Conservation (phyloP, 305 asterid species). For the Euphrasia arctica region DNA sequence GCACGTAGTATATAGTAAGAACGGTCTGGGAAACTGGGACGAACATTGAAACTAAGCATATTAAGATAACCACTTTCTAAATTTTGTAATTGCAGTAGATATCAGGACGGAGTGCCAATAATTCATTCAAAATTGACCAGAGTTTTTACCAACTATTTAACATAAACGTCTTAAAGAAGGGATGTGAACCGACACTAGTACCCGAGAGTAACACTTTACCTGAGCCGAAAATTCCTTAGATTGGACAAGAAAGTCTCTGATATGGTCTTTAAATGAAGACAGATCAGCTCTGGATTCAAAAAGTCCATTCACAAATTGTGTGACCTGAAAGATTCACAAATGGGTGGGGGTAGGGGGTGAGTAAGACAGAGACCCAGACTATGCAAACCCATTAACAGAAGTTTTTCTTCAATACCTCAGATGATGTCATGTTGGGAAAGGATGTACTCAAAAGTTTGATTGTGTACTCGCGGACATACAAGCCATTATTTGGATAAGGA, state of each 20-base stretch:
- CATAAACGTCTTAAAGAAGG: no score
- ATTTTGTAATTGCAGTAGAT: no score
- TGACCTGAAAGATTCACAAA: slow-evolving; percentile 47
- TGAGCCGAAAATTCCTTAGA: slow-evolving; percentile 97
- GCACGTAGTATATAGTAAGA: not conserved
- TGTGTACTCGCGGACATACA: slow-evolving; percentile 80
- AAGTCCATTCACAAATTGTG: slow-evolving; percentile 87
- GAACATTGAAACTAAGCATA: not conserved
- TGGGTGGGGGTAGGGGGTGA: not conserved
- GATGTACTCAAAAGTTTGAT: slow-evolving; percentile 83
- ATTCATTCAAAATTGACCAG: no score
- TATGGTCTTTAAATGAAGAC: slow-evolving; percentile 73
- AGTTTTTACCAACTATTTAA: no score
- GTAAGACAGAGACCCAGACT: not conserved
- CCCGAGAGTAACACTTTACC: slow-evolving; percentile 40
- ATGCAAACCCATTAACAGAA: not conserved
- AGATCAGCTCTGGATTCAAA: slow-evolving; percentile 69
- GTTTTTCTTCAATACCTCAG: slow-evolving; percentile 54
- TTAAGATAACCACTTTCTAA: no score
- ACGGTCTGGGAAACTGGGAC: not conserved
- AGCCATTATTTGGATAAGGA: slow-evolving; percentile 66
- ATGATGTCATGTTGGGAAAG: slow-evolving; percentile 89
- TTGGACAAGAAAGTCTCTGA: slow-evolving; percentile 90
- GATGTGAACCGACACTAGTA: not conserved
- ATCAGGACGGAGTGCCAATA: no score